Evolutionary conservation across 306 rosid species (phyloP).

Genomic region (Cyclanthera cordifolia): DNA sequence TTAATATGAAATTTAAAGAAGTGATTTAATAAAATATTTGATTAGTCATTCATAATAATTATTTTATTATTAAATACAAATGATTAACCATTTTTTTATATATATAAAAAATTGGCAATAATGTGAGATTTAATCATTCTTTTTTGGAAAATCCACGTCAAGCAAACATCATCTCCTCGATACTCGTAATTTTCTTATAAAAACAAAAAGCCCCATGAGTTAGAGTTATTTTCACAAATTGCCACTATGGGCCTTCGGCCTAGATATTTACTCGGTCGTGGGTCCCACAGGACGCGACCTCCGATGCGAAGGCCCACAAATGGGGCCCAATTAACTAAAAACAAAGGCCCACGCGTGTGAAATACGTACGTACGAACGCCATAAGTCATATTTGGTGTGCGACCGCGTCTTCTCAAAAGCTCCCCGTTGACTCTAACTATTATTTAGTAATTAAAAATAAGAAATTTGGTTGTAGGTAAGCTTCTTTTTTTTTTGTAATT

Average conservation of each 20-base stretch:
- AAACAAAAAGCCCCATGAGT: not conserved
- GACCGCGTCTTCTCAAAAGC: not conserved
- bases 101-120: not conserved
- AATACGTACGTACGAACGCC: not conserved
- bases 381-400: not conserved
- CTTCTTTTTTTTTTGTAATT: too few relatives aligned
- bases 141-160: slow-evolving; percentile 1
- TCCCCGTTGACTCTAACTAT: too few relatives aligned
- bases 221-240: not conserved
- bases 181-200: not conserved
- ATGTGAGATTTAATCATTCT: not conserved
- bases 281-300: not conserved
- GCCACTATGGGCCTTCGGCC: not conserved
- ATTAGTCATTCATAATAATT: too few relatives aligned
- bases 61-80: too few relatives aligned
- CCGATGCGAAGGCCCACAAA: not conserved
- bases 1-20: too few relatives aligned
- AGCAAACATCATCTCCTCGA: slow-evolving; percentile 5
- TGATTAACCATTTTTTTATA: too few relatives aligned
- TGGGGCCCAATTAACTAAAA: not conserved
- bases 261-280: not conserved
- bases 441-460: too few relatives aligned
- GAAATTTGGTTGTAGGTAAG: too few relatives aligned
- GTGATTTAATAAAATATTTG: too few relatives aligned
- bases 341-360: not conserved